Conservation (phyloP, 352 stramenopile species). For the Phytophthora podocarpi region DNA sequence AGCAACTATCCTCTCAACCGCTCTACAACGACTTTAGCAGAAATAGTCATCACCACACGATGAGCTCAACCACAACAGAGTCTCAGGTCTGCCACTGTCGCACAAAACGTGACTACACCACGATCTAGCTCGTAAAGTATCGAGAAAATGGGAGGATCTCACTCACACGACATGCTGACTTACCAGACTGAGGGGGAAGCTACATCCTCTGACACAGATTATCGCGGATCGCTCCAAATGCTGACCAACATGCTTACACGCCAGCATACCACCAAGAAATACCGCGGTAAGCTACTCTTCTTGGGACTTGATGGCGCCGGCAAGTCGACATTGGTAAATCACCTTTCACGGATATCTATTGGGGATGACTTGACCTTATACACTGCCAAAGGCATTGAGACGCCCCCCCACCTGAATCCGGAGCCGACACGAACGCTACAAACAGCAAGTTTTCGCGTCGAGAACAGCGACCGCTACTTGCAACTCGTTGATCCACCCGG, state of each 20-base stretch:
- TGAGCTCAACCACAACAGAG: background rate
- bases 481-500: conserved; percentile 56
- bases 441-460: conserved; percentile 44
- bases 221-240: conserved; percentile 25
- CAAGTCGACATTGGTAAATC: conserved; percentile 62
- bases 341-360: conserved; percentile 38
- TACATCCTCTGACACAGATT: conserved; percentile 22
- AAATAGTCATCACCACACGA: conserved; percentile 28
- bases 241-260: conserved; percentile 30
- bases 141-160: conserved; percentile 43
- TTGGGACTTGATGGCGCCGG: conserved; percentile 62
- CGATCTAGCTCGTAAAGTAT: too few species aligned
- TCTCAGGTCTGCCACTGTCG: conserved; percentile 1
- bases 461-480: conserved; percentile 42
- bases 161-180: conserved; percentile 38
- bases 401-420: conserved; percentile 29
- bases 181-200: conserved; percentile 13
- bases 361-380: conserved; percentile 28
- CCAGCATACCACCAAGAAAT: conserved; percentile 42
- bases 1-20: conserved; percentile 15
- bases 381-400: conserved; percentile 9
- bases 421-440: conserved; percentile 33
- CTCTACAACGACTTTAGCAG: conserved; percentile 4
- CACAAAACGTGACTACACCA: too few species aligned
- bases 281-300: conserved; percentile 49